A percentile compares a stretch with the other conserved stretches of the same genome.
These are phyloP conservation scores for Oemleria cerasiformis DNA, from an alignment of 306 rosid genomes.

Conservation along the genomic window DNA sequence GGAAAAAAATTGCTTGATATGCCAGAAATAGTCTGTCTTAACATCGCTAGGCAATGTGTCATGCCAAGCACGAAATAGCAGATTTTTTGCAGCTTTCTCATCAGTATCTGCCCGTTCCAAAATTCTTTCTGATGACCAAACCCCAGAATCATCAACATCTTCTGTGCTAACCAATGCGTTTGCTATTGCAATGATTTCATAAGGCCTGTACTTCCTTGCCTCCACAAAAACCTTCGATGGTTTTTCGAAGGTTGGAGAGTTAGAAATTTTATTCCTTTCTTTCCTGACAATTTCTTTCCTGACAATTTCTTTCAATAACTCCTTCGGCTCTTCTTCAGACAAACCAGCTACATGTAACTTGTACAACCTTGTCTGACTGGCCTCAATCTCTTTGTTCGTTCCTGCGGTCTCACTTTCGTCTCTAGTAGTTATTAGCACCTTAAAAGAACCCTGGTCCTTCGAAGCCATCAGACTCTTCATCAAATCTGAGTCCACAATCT, in stretches of 20 bases:
- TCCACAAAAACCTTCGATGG: neutral
- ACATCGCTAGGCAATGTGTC: constrained; percentile 20
- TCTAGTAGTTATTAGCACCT: constrained; percentile 33
- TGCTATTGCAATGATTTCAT: constrained; percentile 2
- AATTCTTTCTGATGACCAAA: constrained; percentile 4
- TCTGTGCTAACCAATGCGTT: constrained; percentile 15
- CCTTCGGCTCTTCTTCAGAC: neutral
- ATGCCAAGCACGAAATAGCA: constrained; percentile 15
- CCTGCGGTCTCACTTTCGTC: neutral
- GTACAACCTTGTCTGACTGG: neutral
- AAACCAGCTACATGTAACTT: neutral
- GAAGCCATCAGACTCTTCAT: neutral
- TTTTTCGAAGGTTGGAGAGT: neutral
- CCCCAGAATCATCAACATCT: neutral
- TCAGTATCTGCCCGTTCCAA: constrained; percentile 9
- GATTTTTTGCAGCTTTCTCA: neutral
- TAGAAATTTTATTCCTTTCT: neutral
- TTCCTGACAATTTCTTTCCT: neutral
- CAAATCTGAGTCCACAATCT: neutral
- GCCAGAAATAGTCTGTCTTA: constrained; percentile 27
- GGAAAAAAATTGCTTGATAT: constrained; percentile 17
- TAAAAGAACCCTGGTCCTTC: neutral
- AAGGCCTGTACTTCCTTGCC: constrained; percentile 1
- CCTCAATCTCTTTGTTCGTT: neutral
- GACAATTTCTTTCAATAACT: neutral